phyloP scores from a whole-genome alignment of 257 asterid genomes.

The Leonotis leonurus region DNA sequence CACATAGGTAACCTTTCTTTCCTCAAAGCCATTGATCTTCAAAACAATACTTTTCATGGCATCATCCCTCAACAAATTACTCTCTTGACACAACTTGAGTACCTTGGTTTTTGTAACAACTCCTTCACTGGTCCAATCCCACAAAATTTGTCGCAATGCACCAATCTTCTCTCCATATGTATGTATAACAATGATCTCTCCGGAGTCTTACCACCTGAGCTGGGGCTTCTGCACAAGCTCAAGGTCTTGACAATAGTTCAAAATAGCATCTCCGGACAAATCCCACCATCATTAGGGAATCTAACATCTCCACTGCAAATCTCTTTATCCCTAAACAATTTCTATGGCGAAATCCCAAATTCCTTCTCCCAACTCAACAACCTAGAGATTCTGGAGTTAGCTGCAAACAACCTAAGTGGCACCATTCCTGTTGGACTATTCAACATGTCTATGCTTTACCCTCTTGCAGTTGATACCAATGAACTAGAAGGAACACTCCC shows the following conservation, averaged over 20 bases:
- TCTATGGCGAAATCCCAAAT: neutral
- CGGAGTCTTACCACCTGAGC: neutral
- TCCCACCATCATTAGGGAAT: constrained; percentile 1
- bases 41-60: neutral
- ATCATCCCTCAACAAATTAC: neutral
- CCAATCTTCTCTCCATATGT: neutral
- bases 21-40: neutral
- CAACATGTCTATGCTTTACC: neutral
- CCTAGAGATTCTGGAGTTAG: neutral
- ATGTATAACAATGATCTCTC: neutral
- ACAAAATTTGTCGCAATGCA: neutral
- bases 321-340: neutral
- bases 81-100: neutral
- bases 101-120: neutral
- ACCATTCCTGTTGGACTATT: neutral
- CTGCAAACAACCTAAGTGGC: neutral
- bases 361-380: neutral
- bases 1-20: neutral
- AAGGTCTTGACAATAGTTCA: neutral
- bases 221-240: neutral
- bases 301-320: neutral
- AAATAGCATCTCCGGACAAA: neutral
- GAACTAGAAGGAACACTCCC: neutral
- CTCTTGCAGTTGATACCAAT: neutral
- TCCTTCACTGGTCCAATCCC: neutral